Conservation (phyloP, 2,329 filamentous ascomycete species). For the Sclerotinia glacialis region DNA sequence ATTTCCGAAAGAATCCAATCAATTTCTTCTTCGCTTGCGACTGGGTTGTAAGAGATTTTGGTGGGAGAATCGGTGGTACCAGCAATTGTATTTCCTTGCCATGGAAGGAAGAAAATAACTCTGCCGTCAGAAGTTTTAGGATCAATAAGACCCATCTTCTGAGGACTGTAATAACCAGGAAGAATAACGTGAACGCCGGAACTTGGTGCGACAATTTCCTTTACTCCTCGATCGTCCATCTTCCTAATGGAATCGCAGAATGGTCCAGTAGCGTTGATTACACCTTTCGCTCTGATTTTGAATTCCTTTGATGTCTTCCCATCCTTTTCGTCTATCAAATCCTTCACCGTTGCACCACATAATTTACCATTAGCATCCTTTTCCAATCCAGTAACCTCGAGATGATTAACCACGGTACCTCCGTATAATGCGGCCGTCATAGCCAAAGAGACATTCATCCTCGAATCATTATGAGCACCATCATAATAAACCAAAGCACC, state of each 20-base stretch:
- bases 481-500: slow-evolving; percentile 89
- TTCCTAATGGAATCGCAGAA: slow-evolving; percentile 84
- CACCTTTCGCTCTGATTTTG: slow-evolving; percentile 70
- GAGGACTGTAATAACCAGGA: slow-evolving; percentile 80
- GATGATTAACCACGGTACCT: slow-evolving; percentile 76
- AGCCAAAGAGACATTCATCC: slow-evolving; percentile 86
- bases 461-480: slow-evolving; percentile 86
- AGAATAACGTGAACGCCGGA: slow-evolving; percentile 85
- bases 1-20: slow-evolving; percentile 86
- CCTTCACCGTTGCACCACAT: slow-evolving; percentile 70
- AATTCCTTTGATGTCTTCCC: slow-evolving; percentile 63
- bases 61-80: slow-evolving; percentile 82
- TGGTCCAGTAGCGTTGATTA: slow-evolving; percentile 86
- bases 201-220: slow-evolving; percentile 80
- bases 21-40: slow-evolving; percentile 80
- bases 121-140: slow-evolving; percentile 82
- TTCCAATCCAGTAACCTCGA: slow-evolving; percentile 73
- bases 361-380: slow-evolving; percentile 72
- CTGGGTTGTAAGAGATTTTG: slow-evolving; percentile 67
- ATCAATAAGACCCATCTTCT: slow-evolving; percentile 84
- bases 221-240: slow-evolving; percentile 69
- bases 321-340: slow-evolving; percentile 64
- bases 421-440: slow-evolving; percentile 89
- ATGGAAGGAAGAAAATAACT: slow-evolving; percentile 90
- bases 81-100: slow-evolving; percentile 90